Conservation (phyloP, 139 green algal species). For the Closterium sp. region DNA sequence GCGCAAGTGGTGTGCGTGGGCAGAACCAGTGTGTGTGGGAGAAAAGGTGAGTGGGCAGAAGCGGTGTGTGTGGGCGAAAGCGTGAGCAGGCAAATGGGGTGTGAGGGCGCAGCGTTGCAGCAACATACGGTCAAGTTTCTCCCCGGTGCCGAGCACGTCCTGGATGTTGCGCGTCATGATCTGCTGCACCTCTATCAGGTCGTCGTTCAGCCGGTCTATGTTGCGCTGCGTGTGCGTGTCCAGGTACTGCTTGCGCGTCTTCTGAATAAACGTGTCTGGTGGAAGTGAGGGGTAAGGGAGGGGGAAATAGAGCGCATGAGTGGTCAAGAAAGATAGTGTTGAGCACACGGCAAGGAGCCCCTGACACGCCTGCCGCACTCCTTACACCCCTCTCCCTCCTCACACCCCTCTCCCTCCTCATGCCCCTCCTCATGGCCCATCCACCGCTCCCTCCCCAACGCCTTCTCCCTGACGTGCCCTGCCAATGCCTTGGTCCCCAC, state of each 20-base stretch:
- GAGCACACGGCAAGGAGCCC: background rate
- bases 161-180: conserved; percentile 99
- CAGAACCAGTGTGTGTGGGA: background rate
- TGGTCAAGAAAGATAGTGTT: background rate
- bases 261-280: conserved; percentile 98
- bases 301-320: no score
- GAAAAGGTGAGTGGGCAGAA: background rate
- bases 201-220: conserved; percentile 78
- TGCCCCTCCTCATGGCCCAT: no score
- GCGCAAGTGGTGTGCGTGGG: background rate
- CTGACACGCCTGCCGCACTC: background rate
- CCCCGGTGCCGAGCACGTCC: conserved; percentile 94
- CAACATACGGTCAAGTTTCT: conserved; percentile 77
- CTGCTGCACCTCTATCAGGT: conserved; percentile 74
- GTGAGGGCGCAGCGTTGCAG: background rate
- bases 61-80: background rate
- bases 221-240: conserved; percentile 97
- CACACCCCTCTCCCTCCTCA: background rate
- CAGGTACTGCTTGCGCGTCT: conserved; percentile 96
- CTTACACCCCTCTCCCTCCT: no score
- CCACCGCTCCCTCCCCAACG: background rate
- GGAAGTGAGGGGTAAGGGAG: background rate
- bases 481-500: no score
- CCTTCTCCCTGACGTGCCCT: no score
- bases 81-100: background rate